These are phyloP conservation scores for Globisporangium sylvaticum DNA, from an alignment of 352 stramenopile species.

Conservation along the genomic window DNA sequence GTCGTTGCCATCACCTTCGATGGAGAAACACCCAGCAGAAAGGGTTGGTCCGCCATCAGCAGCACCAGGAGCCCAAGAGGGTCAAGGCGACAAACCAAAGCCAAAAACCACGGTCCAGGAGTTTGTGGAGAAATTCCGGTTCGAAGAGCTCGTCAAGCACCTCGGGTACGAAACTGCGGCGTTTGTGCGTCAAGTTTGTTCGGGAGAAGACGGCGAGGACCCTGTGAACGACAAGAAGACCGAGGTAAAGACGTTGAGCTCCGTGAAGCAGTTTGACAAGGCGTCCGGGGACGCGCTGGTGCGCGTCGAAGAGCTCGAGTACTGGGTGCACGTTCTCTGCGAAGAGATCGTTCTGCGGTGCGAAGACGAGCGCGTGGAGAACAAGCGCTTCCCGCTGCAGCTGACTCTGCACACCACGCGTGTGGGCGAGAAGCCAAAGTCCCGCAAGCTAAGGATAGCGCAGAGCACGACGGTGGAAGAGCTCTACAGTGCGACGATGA, in stretches of 20 bases:
- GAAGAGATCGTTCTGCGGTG: conserved; percentile 77
- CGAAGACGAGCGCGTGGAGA: conserved; percentile 74
- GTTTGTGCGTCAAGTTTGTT: conserved; percentile 56
- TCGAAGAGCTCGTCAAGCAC: conserved; percentile 45
- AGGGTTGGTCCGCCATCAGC: neutral
- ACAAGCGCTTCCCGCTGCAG: conserved; percentile 70
- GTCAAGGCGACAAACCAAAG: conserved; percentile 19
- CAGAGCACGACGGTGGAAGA: conserved; percentile 55
- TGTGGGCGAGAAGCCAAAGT: conserved; percentile 45
- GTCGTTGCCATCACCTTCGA: neutral
- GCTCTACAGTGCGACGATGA: conserved; percentile 48
- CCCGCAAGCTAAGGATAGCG: conserved; percentile 44
- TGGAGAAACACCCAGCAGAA: neutral
- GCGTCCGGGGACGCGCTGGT: conserved; percentile 42
- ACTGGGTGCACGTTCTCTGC: conserved; percentile 70
- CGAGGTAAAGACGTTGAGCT: conserved; percentile 60
- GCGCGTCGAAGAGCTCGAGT: conserved; percentile 54
- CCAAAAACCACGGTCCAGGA: conserved; percentile 33
- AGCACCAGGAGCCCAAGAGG: conserved; percentile 11
- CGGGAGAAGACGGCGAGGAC: conserved; percentile 61
- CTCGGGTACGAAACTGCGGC: conserved; percentile 59
- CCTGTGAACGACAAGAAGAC: conserved; percentile 70
- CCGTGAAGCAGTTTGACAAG: conserved; percentile 79
- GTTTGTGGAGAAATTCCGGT: conserved; percentile 50
- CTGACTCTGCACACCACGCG: conserved; percentile 53